Evolutionary conservation across 169 alveolate genomes (phyloP), one percentile per base, ranked within the genome.

Genomic region (Cyclospora cayetanensis): DNA sequence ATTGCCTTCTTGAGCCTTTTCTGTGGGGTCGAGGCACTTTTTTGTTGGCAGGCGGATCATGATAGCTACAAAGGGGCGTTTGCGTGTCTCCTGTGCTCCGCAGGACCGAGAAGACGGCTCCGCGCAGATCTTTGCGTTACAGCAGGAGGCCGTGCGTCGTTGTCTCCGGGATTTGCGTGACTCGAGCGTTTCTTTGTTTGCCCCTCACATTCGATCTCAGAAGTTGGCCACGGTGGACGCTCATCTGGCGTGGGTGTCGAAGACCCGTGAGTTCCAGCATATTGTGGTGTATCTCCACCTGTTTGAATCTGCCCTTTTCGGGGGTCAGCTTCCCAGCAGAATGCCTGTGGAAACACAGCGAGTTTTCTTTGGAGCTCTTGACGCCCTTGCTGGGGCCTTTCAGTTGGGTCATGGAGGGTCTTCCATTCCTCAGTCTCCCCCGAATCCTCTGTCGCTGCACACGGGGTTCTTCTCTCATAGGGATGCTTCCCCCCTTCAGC

Each of bases 281-380:
- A 37, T 70, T 70, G 43, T 29, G n/a, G 83, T 70, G 83, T 70
- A 70, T 20, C 5, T 70, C 31, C 83, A 70, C 43, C 83, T 70
- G 4, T 70, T 70, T 27, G 53, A 70, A 70, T 7, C 22, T 29
- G 25, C 25, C 9, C 83, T 70, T 35, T 34, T 70, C 29, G 15
- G 29, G 5, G 83, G 83, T 2, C 42, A 7, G 53, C 53, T 70
- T 4, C 55, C 83, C 9, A 70, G 83, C 46, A 31, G 53, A 15
- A 34, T 34, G 50, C 83, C 46, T 1, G 31, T 4, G 46, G 83
- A 70, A 0, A 70, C 83, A 7, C 83, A 70, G 53, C 18, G 18
- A 9, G 46, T 70, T 4, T 70, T 31, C 52, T 70, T 70, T 70
- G 83, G 46, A 2, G 83, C 83, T 37, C 53, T 70, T 34, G 83